Conservation (phyloP, 805 yeast species). For the Candida gorgasii region DNA sequence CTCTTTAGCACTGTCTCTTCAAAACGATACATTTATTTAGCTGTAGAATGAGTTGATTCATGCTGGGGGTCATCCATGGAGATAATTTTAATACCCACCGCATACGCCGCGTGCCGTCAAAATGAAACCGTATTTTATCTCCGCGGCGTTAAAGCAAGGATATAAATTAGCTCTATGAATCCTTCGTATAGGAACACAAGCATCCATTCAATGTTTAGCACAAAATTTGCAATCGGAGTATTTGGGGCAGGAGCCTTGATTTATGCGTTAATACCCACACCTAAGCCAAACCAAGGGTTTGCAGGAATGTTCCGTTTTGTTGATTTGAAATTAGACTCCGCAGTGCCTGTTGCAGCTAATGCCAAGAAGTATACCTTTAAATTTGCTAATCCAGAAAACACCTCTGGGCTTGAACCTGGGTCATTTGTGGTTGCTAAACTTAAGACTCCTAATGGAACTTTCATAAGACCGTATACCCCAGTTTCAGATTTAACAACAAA, state of each 20-base stretch:
- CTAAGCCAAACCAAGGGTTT: neutral
- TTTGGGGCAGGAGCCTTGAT: neutral
- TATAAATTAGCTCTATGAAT: neutral
- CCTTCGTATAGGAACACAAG: neutral
- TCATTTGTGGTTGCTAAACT: conserved; percentile 80
- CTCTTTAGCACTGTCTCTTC: no score
- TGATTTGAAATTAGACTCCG: conserved; percentile 58
- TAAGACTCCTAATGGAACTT: conserved; percentile 81
- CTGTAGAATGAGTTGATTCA: no score
- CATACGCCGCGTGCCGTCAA: neutral
- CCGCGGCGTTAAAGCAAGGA: neutral
- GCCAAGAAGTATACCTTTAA: conserved; percentile 71
- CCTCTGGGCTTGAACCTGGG: conserved; percentile 76
- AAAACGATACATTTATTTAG: no score
- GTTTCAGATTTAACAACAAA: conserved; percentile 63
- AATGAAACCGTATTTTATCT: neutral
- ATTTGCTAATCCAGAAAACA: conserved; percentile 64
- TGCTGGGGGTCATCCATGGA: no score
- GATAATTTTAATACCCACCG: no score
- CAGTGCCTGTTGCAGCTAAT: conserved; percentile 55
- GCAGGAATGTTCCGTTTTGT: conserved; percentile 21
- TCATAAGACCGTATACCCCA: conserved; percentile 90
- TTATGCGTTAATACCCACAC: neutral
- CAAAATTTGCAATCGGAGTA: neutral
- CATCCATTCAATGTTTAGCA: neutral